Conservation (phyloP, 2,329 filamentous ascomycete species). For the Pseudogymnoascus sp. region DNA sequence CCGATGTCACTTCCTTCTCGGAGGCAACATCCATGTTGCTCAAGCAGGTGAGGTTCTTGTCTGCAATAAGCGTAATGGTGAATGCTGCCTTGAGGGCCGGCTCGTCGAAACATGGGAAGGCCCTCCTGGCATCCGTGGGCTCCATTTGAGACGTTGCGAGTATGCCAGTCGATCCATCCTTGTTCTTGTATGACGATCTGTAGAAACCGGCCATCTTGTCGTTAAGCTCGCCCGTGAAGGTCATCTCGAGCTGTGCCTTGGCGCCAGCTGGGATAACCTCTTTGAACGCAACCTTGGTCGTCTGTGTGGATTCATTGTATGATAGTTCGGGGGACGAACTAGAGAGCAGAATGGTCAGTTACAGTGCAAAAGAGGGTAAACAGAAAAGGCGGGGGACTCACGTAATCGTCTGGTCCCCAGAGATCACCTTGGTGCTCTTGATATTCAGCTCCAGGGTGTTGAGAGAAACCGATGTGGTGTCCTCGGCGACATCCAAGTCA, state of each 20-base stretch:
- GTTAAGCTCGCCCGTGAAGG: constrained; percentile 73
- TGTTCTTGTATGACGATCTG: constrained; percentile 81
- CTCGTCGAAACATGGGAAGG: constrained; percentile 96
- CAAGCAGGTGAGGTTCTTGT: constrained; percentile 82
- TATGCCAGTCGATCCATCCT: constrained; percentile 69
- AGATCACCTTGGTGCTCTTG: constrained; percentile 59
- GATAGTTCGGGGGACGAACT: constrained; percentile 58
- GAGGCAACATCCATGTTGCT: constrained; percentile 94
- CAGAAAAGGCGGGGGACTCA: constrained; percentile 21
- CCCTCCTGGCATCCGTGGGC: constrained; percentile 82
- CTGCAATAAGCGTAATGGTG: constrained; percentile 81
- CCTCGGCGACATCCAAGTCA: constrained; percentile 77
- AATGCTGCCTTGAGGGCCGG: constrained; percentile 89
- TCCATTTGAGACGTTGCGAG: constrained; percentile 95
- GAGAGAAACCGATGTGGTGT: constrained; percentile 76
- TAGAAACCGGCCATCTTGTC: constrained; percentile 98
- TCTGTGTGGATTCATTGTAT: constrained; percentile 72
- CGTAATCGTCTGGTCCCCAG: constrained; percentile 45
- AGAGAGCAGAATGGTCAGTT: constrained; percentile 26
- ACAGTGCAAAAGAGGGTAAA: constrained; percentile 13
- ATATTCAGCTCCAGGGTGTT: constrained; percentile 85
- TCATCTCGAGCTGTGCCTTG: constrained; percentile 69
- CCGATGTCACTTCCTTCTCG: constrained; percentile 63
- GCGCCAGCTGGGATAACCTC: constrained; percentile 63
- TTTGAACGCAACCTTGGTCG: constrained; percentile 71